These are phyloP conservation scores for Dioscorea cayenensis DNA, from an alignment of 116 monocot genomes.

Conservation along the genomic window DNA sequence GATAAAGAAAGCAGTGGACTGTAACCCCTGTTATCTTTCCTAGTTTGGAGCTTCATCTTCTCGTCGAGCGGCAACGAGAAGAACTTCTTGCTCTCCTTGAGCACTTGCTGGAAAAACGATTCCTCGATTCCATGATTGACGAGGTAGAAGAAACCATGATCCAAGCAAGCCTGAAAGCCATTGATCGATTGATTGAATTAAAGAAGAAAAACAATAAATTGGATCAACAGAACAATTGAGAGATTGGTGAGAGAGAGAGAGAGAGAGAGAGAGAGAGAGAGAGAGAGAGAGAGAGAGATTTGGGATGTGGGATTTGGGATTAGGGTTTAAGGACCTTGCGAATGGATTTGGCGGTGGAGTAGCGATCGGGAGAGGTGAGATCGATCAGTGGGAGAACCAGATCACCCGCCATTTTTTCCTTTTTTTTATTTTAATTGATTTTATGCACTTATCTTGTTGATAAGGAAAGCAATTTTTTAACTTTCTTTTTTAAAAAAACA, in stretches of 20 bases:
- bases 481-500: too few relatives aligned
- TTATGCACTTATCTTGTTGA: too few relatives aligned
- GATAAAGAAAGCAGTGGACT: constrained; percentile 51
- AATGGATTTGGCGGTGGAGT: constrained; percentile 37
- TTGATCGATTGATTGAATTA: not conserved
- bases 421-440: too few relatives aligned
- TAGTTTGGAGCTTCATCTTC: constrained; percentile 62
- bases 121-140: constrained; percentile 71
- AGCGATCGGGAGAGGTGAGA: constrained; percentile 45
- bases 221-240: not conserved
- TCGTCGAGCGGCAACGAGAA: constrained; percentile 50
- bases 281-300: too few relatives aligned
- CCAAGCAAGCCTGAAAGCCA: constrained; percentile 68
- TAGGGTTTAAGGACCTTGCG: constrained; percentile 32
- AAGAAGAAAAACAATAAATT: not conserved
- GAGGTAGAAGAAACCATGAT: constrained; percentile 87
- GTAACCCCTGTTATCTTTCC: constrained; percentile 51
- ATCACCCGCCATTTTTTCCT: not conserved
- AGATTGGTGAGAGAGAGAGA: too few relatives aligned
- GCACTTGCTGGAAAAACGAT: constrained; percentile 22
- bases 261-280: too few relatives aligned
- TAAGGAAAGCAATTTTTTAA: too few relatives aligned
- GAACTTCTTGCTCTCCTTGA: constrained; percentile 64
- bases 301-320: not conserved
- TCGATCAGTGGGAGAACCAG: constrained; percentile 55